Evolutionary conservation across 345 rosid genomes (phyloP), one percentile per base, ranked within the genome.

Genomic region (Gynandropsis gynandra): DNA sequence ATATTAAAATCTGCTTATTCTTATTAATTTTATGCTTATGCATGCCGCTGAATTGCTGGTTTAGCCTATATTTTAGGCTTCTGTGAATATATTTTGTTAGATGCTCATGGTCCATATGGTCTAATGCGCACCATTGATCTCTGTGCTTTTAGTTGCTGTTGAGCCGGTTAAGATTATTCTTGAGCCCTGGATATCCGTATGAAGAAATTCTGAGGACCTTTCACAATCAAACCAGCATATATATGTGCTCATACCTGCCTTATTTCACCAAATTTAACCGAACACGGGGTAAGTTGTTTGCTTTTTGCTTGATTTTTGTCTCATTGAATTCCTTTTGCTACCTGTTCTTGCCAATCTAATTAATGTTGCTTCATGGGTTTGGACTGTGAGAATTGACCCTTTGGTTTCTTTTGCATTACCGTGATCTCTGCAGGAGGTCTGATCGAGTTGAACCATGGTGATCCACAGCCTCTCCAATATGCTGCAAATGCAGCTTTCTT

Each of bases 381-480:
- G 21, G 52, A 14, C 24, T 40, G 41, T 54, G 24, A 53, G 40
- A 42, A 11, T 34, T 24, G 15, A 14, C 13, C 1, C 6, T n/a
- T 46, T 66, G 66, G 52, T 54, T 17, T 39, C 8, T 10, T 4
- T 59, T 8, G 41, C 47, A 43, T 29, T 55, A 54, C 56, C 17
- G 16, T 31, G 45, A 54, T n/a, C 39, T 62, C 8, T 34, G 27
- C 74, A 92, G 94, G 94, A 50, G 97, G 97, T 37, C 70, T 92
- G 76, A 80, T 87, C 35, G 75, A 88, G 64, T 65, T 92, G 53
- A 92, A 85, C 74, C 97, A 85, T 52, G 98, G 98, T 61, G 69
- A 65, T 41, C 97, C 95, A n/a, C 98, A 87, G 74, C 98, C 97
- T 17, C 83, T 92, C 47, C 98, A 92, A 54, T 92, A 92, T 62